Evolutionary conservation across 176 grass and related monocot genomes (phyloP).

Genomic region (Rhynchospora breviuscula): DNA sequence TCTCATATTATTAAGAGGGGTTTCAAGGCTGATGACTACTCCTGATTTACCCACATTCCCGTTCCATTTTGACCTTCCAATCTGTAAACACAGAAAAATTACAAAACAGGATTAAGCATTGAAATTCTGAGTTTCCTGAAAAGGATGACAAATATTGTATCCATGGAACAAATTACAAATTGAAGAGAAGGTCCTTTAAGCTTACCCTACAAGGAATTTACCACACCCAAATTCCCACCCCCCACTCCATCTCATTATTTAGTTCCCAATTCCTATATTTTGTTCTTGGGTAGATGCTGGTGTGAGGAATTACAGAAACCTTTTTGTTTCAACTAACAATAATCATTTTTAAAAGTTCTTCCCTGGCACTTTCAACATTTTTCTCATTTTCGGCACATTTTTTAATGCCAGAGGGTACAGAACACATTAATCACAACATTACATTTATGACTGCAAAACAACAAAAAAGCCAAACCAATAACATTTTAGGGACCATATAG

Average conservation of each 20-base stretch:
- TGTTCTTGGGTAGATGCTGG: background rate
- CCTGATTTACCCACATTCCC: conserved; percentile 65
- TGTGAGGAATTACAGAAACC: background rate
- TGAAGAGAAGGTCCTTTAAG: background rate
- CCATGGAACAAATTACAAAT: background rate
- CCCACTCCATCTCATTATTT: background rate
- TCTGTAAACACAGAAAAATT: conserved; percentile 29
- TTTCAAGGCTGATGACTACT: conserved; percentile 71
- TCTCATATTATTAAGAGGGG: conserved; percentile 54
- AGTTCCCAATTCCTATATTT: background rate
- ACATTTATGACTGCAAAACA: background rate
- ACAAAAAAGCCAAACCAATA: background rate
- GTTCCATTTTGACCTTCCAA: conserved; percentile 95
- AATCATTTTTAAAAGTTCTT: background rate
- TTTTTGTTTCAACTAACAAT: background rate
- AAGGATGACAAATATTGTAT: background rate
- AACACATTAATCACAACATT: background rate
- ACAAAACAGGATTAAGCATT: background rate
- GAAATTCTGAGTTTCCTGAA: background rate
- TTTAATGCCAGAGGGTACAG: background rate
- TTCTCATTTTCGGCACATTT: background rate
- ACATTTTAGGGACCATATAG: background rate
- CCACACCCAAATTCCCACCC: background rate
- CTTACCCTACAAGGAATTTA: background rate
- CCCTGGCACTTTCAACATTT: background rate